Percentiles rank a stretch among this genome's conserved stretches.
Evolutionary conservation across 805 yeast species (phyloP).

Genomic region (Cyberlindnera petersonii): DNA sequence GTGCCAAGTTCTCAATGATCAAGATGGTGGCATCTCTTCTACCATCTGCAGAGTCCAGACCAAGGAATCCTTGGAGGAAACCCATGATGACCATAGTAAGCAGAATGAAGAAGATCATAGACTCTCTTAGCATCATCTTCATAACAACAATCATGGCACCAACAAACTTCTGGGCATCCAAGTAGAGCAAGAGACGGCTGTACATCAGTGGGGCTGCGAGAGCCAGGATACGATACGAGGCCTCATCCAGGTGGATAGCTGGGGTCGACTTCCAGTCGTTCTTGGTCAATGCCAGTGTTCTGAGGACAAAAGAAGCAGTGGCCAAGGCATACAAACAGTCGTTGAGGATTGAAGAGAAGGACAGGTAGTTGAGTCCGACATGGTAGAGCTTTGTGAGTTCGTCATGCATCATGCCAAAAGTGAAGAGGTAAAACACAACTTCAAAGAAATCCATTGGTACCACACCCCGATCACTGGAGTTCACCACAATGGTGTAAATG

Average conservation of each 20-base stretch:
- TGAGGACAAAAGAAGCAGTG: conserved; percentile 47
- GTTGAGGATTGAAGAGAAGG: conserved; percentile 78
- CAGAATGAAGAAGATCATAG: conserved; percentile 75
- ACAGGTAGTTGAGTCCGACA: conserved; percentile 66
- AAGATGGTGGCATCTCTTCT: conserved; percentile 66
- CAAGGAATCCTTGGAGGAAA: conserved; percentile 81
- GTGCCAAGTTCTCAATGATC: conserved; percentile 59
- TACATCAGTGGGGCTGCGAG: conserved; percentile 86
- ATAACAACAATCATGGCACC: conserved; percentile 87
- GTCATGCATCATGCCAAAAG: conserved; percentile 62
- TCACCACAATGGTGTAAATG: conserved; percentile 61
- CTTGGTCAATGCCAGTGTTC: conserved; percentile 38
- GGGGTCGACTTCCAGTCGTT: conserved; percentile 22
- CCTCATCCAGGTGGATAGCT: conserved; percentile 41
- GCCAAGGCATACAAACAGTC: conserved; percentile 61
- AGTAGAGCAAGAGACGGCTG: conserved; percentile 69
- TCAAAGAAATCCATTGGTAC: conserved; percentile 46
- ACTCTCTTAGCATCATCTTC: conserved; percentile 83
- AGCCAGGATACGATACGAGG: conserved; percentile 66
- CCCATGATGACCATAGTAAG: conserved; percentile 69
- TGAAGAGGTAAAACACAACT: conserved; percentile 55
- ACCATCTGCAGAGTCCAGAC: conserved; percentile 86
- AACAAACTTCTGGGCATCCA: conserved; percentile 77
- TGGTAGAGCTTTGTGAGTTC: conserved; percentile 70
- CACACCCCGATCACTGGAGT: conserved; percentile 42